Conservation (phyloP, 768 basidiomycete species). For the Naganishia kalamii region DNA sequence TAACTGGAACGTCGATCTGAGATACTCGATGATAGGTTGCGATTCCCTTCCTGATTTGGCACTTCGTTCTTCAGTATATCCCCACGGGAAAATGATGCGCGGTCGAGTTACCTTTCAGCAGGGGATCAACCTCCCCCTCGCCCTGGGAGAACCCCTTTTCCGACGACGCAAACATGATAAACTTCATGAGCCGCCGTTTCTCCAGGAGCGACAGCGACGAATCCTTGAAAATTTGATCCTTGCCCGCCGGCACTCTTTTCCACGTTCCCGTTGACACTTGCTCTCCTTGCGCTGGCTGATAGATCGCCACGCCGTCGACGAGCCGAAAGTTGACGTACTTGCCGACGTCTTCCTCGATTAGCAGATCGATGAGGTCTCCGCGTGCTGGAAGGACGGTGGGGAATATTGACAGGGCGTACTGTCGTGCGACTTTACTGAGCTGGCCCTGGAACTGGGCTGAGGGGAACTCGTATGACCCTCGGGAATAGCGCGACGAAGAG, state of each 20-base stretch:
- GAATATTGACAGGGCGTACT: constrained; percentile 78
- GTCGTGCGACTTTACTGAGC: constrained; percentile 52
- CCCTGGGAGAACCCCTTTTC: constrained; percentile 10
- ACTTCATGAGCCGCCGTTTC: constrained; percentile 87
- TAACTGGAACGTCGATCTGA: constrained; percentile 54
- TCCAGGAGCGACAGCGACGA: constrained; percentile 68
- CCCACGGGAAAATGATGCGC: constrained; percentile 17
- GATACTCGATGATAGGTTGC: constrained; percentile 1
- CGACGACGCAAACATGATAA: constrained; percentile 52
- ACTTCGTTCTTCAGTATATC: constrained; percentile 4
- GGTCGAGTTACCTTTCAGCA: constrained; percentile 14
- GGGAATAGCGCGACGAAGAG: constrained; percentile 8
- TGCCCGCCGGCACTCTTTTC: constrained; percentile 74
- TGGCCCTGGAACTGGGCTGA: constrained; percentile 27
- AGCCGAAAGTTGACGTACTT: constrained; percentile 87
- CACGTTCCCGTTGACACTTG: constrained; percentile 16
- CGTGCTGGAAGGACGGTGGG: constrained; percentile 73
- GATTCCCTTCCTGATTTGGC: background rate
- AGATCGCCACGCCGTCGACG: constrained; percentile 61
- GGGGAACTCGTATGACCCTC: constrained; percentile 23
- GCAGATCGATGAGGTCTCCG: constrained; percentile 69
- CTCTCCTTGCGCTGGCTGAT: constrained; percentile 27
- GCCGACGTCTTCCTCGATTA: constrained; percentile 75
- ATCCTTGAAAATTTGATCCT: constrained; percentile 88
- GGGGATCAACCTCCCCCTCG: background rate